These are phyloP conservation scores for Hymenoscyphus infarciens DNA, from an alignment of 2,329 filamentous ascomycete genomes.

Conservation along the genomic window DNA sequence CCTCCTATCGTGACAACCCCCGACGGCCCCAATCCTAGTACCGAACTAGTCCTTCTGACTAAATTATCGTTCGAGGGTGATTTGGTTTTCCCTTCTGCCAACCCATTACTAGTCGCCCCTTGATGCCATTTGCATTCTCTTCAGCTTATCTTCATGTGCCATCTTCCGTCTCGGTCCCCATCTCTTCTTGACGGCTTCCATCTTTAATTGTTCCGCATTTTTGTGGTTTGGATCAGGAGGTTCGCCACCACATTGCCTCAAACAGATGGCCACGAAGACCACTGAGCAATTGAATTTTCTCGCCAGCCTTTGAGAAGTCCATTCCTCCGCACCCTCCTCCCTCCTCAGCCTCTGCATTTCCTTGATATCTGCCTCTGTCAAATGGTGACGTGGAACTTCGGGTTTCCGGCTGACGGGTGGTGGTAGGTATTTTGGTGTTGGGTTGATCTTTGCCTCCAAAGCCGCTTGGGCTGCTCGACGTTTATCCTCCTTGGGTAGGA, in stretches of 20 bases:
- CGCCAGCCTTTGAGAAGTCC: conserved; percentile 53
- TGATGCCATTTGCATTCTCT: conserved; percentile 41
- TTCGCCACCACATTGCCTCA: conserved; percentile 37
- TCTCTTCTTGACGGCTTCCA: conserved; percentile 47
- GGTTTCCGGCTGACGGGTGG: conserved; percentile 25
- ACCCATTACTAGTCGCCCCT: conserved; percentile 26
- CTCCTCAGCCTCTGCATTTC: conserved; percentile 56
- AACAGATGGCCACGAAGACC: conserved; percentile 57
- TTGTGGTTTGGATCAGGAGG: conserved; percentile 36
- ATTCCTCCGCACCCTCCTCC: conserved; percentile 48
- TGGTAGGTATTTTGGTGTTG: conserved; percentile 23
- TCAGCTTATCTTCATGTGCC: conserved; percentile 53
- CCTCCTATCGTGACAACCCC: neutral
- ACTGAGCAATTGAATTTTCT: conserved; percentile 53
- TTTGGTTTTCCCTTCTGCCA: neutral
- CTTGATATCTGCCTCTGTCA: conserved; percentile 52
- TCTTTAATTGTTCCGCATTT: conserved; percentile 42
- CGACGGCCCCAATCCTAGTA: neutral
- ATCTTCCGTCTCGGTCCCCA: conserved; percentile 55
- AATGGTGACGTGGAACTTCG: conserved; percentile 42
- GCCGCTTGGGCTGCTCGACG: conserved; percentile 30
- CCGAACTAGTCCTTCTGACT: neutral
- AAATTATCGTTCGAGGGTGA: neutral
- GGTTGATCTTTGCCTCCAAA: conserved; percentile 23
- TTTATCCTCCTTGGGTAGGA: conserved; percentile 50